phyloP scores from a whole-genome alignment of 2,329 filamentous ascomycete species.

The Hymenoscyphus scutula region DNA sequence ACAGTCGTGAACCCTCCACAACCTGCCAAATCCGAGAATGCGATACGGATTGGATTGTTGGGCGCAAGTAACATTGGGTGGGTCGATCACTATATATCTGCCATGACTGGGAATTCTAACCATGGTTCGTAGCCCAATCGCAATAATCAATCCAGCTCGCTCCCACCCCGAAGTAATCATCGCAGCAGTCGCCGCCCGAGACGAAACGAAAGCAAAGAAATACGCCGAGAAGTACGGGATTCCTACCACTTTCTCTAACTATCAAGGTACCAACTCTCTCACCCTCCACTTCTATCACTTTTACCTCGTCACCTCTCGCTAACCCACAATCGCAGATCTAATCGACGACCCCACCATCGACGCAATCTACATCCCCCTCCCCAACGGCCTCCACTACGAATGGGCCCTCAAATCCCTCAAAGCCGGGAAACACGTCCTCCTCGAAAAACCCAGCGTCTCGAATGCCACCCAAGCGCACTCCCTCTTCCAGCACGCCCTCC shows the following conservation, averaged over 20 bases:
- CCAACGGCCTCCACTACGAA: conserved; percentile 43
- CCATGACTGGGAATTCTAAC: background rate
- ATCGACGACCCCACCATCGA: conserved; percentile 45
- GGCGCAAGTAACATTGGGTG: conserved; percentile 39
- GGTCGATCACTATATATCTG: conserved; percentile 10
- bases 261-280: conserved; percentile 47
- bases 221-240: conserved; percentile 53
- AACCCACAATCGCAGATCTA: conserved; percentile 30
- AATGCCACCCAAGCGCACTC: conserved; percentile 45
- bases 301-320: too few species aligned
- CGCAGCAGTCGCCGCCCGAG: conserved; percentile 51
- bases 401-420: conserved; percentile 49
- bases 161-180: conserved; percentile 54
- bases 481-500: conserved; percentile 43
- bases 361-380: conserved; percentile 51
- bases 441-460: conserved; percentile 52
- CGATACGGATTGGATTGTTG: conserved; percentile 37
- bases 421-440: conserved; percentile 53
- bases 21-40: conserved; percentile 25
- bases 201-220: conserved; percentile 44
- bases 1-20: conserved; percentile 14
- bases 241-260: conserved; percentile 47
- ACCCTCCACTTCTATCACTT: background rate
- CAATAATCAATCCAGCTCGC: conserved; percentile 48
- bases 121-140: conserved; percentile 36